Evolutionary conservation across 2,329 filamentous ascomycete genomes (phyloP).

Genomic region (Alternaria brassicae): DNA sequence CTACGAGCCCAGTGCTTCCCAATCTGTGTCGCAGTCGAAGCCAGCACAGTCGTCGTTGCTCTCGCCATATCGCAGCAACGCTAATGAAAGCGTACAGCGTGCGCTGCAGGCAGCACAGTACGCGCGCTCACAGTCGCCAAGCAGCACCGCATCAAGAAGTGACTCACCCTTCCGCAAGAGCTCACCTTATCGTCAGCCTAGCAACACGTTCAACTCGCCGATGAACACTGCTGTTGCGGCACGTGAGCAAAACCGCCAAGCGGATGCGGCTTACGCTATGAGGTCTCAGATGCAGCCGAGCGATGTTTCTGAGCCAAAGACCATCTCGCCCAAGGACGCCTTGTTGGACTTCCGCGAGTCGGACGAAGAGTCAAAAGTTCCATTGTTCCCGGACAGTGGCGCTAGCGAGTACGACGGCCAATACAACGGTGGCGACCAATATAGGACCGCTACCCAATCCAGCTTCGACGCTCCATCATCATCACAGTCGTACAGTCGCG

Average conservation of each 20-base stretch:
- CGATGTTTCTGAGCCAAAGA: conserved; percentile 66
- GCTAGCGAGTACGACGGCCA: conserved; percentile 59
- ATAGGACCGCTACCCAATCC: conserved; percentile 46
- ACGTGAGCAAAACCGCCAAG: conserved; percentile 68
- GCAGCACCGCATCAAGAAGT: conserved; percentile 63
- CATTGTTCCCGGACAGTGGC: conserved; percentile 73
- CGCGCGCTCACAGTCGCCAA: conserved; percentile 66
- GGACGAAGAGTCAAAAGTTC: conserved; percentile 72
- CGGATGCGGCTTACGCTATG: conserved; percentile 60
- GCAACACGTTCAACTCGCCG: conserved; percentile 51
- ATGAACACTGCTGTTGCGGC: conserved; percentile 63
- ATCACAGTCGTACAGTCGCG: conserved; percentile 42
- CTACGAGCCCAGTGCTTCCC: conserved; percentile 73
- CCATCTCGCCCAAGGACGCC: conserved; percentile 94
- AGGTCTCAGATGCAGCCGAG: conserved; percentile 49
- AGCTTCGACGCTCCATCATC: conserved; percentile 47
- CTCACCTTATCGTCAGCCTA: conserved; percentile 58
- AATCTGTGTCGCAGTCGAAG: conserved; percentile 48
- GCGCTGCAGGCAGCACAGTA: conserved; percentile 80
- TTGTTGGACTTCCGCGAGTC: conserved; percentile 82
- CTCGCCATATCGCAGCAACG: conserved; percentile 56
- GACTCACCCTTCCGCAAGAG: conserved; percentile 82
- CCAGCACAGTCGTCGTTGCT: conserved; percentile 60
- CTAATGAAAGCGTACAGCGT: conserved; percentile 69
- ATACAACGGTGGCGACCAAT: conserved; percentile 54